Conservation (phyloP, 78 protist genomes). For the Dictyostelium citrinum region DNA sequence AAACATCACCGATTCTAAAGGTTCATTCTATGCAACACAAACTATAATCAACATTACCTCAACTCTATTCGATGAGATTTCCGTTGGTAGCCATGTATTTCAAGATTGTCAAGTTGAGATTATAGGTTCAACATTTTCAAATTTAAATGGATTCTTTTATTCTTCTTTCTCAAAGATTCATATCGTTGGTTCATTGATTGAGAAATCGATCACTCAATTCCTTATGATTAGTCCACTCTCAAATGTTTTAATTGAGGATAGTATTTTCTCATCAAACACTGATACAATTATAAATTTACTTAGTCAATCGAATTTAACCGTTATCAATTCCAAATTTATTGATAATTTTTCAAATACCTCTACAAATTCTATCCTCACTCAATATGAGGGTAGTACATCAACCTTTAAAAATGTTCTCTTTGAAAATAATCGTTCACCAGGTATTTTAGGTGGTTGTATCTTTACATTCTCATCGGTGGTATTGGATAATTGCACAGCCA, state of each 20-base stretch:
- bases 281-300: not conserved
- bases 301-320: not conserved
- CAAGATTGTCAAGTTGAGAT: not conserved
- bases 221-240: slow-evolving; percentile 6
- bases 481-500: not conserved
- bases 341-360: not conserved
- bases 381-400: not conserved
- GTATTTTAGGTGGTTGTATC: not conserved
- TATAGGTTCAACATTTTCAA: not conserved
- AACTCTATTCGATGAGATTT: not conserved
- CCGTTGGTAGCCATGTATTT: not conserved
- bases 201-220: not conserved
- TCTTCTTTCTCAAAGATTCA: not conserved
- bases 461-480: not conserved
- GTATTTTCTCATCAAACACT: not conserved
- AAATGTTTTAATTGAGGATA: not conserved
- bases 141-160: not conserved
- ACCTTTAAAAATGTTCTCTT: not conserved
- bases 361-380: not conserved
- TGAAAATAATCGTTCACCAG: not conserved
- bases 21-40: not conserved
- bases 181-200: not conserved
- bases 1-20: not conserved
- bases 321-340: not conserved
- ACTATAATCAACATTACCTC: not conserved